Evolutionary conservation across 2,329 filamentous ascomycete genomes (phyloP), one percentile per base, ranked within the genome.

Genomic region (Mariannaea elegans): DNA sequence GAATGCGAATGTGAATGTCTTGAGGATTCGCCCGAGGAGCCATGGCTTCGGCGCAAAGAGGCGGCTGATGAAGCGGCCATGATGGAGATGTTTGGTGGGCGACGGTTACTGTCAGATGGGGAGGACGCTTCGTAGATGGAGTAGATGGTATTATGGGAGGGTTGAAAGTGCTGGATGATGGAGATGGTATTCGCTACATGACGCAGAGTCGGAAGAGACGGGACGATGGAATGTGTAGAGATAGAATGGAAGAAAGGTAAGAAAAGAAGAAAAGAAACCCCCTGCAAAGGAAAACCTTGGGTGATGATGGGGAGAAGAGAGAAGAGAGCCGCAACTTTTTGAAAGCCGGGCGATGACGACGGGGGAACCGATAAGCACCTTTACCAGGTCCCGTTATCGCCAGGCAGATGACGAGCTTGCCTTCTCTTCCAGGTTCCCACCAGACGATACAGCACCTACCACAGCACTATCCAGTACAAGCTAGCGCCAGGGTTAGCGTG

Each of bases 31-130:
- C 70, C 66, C 16, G 76, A 78, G 8, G 76, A 78, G 56, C 70
- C 74, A 23, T 74, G 67, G 64, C 76, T 77, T 32, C 75, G 75
- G 42, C 76, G 75, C 48, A 73, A 68, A 41, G 76, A 77, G 21
- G 71, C 67, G 44, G 69, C 67, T 10, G 76, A 72, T 4, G 76
- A 77, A 54, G 71, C 67, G 44, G 76, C 76, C 76, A 78, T 78
- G 65, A 41, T 69, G 58, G 55, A 27, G 41, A 38, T 45, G 34
- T 31, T 23, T 42, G 10, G 16, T 23, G 27, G 23, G 39, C 24
- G 23, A 24, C 34, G 38, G 14, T 23, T 46, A 34, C 27, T 53
- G 36, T 45, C 21, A 24, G 19, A 46, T 27, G 32, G 41, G 21
- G 21, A 18, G n/a, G 18, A 44, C 12, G 14, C 29, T 38, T 38